phyloP scores from a whole-genome alignment of 2,329 filamentous ascomycete genomes.

The Thielaviopsis cerberus region DNA sequence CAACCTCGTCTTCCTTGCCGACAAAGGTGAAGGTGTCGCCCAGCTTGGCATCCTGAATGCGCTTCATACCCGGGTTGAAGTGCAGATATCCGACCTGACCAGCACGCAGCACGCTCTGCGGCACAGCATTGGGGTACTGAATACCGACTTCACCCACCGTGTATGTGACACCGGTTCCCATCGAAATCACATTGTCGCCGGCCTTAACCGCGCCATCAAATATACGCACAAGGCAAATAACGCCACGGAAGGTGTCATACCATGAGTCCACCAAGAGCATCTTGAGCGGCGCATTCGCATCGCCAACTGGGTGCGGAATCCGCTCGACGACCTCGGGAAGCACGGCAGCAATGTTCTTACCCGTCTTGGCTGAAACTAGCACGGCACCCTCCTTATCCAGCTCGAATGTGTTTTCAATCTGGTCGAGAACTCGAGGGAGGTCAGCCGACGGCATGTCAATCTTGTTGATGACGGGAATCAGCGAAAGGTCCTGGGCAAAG shows the following conservation, averaged over 20 bases:
- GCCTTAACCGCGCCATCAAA: conserved; percentile 74
- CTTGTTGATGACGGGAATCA: conserved; percentile 93
- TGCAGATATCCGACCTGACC: conserved; percentile 92
- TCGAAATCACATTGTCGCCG: conserved; percentile 71
- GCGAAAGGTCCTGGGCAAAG: conserved; percentile 70
- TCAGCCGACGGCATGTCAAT: conserved; percentile 84
- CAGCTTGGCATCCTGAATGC: conserved; percentile 83
- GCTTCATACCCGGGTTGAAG: conserved; percentile 98
- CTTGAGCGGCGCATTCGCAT: conserved; percentile 46
- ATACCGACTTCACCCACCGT: conserved; percentile 92
- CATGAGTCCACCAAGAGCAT: conserved; percentile 90
- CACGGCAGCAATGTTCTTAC: conserved; percentile 66
- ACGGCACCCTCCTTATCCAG: conserved; percentile 55
- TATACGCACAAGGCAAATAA: conserved; percentile 73
- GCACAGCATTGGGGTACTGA: conserved; percentile 75
- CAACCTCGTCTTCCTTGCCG: conserved; percentile 55
- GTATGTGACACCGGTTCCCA: conserved; percentile 78
- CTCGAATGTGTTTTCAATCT: conserved; percentile 76
- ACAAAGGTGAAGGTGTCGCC: conserved; percentile 85
- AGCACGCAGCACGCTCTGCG: conserved; percentile 62
- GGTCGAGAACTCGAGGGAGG: conserved; percentile 63
- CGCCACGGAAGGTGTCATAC: conserved; percentile 93
- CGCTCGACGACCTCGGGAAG: conserved; percentile 71
- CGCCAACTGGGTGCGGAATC: conserved; percentile 64
- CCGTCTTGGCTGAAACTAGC: conserved; percentile 79